Conservation (phyloP, 495 filamentous ascomycete genomes). For the Pseudomonodictys pantanalensis region DNA sequence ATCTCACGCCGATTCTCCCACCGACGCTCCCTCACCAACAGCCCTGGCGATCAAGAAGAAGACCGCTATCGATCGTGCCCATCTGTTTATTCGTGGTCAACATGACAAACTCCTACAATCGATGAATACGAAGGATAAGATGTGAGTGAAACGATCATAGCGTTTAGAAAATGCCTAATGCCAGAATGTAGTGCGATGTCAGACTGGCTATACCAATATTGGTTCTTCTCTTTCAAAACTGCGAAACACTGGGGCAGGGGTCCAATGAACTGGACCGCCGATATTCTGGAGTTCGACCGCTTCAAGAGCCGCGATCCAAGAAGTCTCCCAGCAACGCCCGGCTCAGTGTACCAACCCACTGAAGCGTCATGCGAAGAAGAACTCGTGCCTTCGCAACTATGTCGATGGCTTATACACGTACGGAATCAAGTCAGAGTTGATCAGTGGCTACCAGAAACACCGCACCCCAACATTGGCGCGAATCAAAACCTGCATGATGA, state of each 20-base stretch:
- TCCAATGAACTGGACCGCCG: slow-evolving; percentile 40
- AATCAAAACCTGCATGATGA: slow-evolving; percentile 30
- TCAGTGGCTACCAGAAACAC: not conserved
- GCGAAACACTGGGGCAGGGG: slow-evolving; percentile 47
- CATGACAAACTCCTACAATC: slow-evolving; percentile 37
- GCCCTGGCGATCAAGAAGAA: slow-evolving; percentile 34
- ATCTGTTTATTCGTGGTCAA: slow-evolving; percentile 38
- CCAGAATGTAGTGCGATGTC: slow-evolving; percentile 23
- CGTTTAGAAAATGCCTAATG: not conserved
- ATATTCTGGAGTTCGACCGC: slow-evolving; percentile 29
- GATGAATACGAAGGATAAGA: slow-evolving; percentile 32
- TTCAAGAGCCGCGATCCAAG: not conserved
- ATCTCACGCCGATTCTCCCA: slow-evolving; percentile 29
- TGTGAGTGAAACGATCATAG: slow-evolving; percentile 22
- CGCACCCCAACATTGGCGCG: not conserved
- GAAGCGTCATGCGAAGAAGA: not conserved
- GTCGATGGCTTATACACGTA: slow-evolving; percentile 40
- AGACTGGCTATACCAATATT: slow-evolving; percentile 46
- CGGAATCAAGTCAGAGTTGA: not conserved
- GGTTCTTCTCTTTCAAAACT: slow-evolving; percentile 45
- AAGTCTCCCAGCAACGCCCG: not conserved
- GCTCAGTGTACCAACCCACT: not conserved
- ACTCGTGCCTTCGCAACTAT: slow-evolving; percentile 27
- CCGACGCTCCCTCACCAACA: slow-evolving; percentile 34
- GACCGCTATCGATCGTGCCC: slow-evolving; percentile 36